Evolutionary conservation across 2,329 filamentous ascomycete genomes (phyloP), one percentile per base, ranked within the genome.

Genomic region (Epichloe aotearoae): DNA sequence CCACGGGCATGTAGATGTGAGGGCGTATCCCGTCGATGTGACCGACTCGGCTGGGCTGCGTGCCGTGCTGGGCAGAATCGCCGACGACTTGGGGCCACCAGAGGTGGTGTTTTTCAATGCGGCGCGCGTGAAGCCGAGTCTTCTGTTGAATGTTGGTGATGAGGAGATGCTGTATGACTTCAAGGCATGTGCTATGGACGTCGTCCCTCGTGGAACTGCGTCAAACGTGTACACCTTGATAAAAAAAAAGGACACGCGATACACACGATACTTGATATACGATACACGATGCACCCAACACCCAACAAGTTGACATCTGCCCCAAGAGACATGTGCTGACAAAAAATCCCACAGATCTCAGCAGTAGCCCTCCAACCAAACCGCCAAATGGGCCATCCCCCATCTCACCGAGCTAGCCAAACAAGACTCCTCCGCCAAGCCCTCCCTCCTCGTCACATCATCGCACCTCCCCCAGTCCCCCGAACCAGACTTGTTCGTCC

Each of bases 91-190:
- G 45, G 70, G 69, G 17, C 63, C 63, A n/a, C 61, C 76, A 1
- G 71, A 75, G 45, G 71, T 70, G 20, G 64, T 78, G 3, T 68
- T 75, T 42, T 78, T 72, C 65, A 79, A 79, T 55, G 73, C 75
- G 0, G 75, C 75, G 3, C 61, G 71, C 0, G 70, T 78, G 1
- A 65, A 65, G 6, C 65, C 67, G 0, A 69, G 66, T 23, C 61
- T 65, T 3, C 62, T 73, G 1, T 59, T 77, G 6, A 63, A 67
- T 36, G 69, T 70, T 46, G 58, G 56, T 2, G 64, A 72, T 2
- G 62, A 69, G 42, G 69, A 73, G 15, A 69, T 79, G 10, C 62
- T 75, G 30, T 64, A 69, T 48, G 75, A 78, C 51, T 71, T 77
- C 49, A 71, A 69, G 58, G 74, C 76, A 58, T 19, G 53, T 51